Conservation (phyloP, 106 monocot species). For the Platanthera zijinensis region DNA sequence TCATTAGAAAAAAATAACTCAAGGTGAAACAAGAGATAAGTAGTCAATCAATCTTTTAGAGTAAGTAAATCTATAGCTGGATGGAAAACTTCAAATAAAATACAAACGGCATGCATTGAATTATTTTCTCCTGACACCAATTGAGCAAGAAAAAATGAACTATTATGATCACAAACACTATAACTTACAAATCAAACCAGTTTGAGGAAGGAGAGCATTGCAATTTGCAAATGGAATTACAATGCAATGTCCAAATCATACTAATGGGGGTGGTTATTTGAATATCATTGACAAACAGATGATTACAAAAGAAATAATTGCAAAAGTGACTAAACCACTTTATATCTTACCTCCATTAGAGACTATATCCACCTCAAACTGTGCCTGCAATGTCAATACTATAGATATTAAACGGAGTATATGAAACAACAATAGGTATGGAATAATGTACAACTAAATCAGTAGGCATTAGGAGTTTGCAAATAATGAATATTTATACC, state of each 20-base stretch:
- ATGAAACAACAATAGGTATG: neutral
- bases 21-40: neutral
- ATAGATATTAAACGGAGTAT: neutral
- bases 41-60: neutral
- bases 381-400: slow-evolving; percentile 26
- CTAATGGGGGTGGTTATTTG: neutral
- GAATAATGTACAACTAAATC: neutral
- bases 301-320: neutral
- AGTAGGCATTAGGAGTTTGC: neutral
- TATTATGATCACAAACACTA: neutral
- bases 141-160: neutral
- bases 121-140: neutral
- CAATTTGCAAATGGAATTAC: neutral
- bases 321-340: neutral
- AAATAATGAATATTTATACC: neutral
- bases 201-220: neutral
- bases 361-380: too few species aligned
- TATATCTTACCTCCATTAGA: slow-evolving; percentile 72
- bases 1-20: neutral
- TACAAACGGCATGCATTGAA: neutral
- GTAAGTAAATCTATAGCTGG: neutral
- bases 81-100: neutral
- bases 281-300: neutral
- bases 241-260: neutral
- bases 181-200: neutral